Percentiles rank a stretch among this genome's conserved stretches.
phyloP scores from a whole-genome alignment of 2,329 filamentous ascomycete genomes.

The Meredithiella fracta region DNA sequence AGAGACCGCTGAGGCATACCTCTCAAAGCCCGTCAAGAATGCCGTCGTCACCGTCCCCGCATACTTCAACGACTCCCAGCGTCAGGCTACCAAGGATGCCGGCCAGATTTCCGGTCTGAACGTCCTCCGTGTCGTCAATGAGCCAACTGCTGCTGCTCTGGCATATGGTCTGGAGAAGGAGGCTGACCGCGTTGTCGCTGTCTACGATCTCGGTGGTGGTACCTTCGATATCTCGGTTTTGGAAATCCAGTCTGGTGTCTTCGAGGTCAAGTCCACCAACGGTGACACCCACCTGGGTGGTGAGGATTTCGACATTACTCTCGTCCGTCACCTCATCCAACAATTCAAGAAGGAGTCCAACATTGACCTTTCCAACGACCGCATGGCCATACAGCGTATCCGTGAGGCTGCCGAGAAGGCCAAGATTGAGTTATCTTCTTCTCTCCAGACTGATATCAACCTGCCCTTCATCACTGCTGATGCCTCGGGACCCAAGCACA shows the following conservation, averaged over 20 bases:
- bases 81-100: constrained; percentile 95
- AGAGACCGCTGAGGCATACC: constrained; percentile 89
- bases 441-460: constrained; percentile 92
- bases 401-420: constrained; percentile 98
- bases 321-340: constrained; percentile 83
- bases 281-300: constrained; percentile 97
- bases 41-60: constrained; percentile 92
- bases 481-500: constrained; percentile 90
- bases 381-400: constrained; percentile 98
- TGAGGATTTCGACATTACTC: constrained; percentile 91
- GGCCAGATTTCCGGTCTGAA: constrained; percentile 93
- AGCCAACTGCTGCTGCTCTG: constrained; percentile 88
- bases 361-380: constrained; percentile 77
- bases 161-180: constrained; percentile 96
- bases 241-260: constrained; percentile 93
- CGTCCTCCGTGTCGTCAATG: constrained; percentile 93
- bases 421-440: constrained; percentile 96
- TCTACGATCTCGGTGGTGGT: constrained; percentile 96
- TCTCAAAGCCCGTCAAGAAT: constrained; percentile 82
- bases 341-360: constrained; percentile 94
- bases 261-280: constrained; percentile 98
- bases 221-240: constrained; percentile 98
- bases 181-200: constrained; percentile 72
- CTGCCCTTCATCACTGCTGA: constrained; percentile 97
- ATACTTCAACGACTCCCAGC: constrained; percentile 98